These are phyloP conservation scores for Pseudonectria foliicola DNA, from an alignment of 2,329 filamentous ascomycete genomes.

Conservation along the genomic window DNA sequence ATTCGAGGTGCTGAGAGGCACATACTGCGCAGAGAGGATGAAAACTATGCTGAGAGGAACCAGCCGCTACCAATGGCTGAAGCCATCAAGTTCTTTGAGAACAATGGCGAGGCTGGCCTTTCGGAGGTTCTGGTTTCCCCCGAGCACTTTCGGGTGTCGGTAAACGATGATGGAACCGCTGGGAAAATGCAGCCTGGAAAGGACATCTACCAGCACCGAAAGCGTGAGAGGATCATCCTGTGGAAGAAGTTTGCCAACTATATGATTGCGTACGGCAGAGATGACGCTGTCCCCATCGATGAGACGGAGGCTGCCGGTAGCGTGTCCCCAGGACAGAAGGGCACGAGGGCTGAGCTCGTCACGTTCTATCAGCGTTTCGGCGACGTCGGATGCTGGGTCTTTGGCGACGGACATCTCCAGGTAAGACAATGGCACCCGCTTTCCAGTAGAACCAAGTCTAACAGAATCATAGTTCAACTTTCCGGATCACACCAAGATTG, in stretches of 20 bases:
- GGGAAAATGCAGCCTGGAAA: conserved; percentile 56
- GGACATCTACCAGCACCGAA: conserved; percentile 58
- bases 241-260: conserved; percentile 72
- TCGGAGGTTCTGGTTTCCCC: conserved; percentile 57
- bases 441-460: conserved; percentile 10
- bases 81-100: conserved; percentile 66
- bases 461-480: conserved; percentile 64
- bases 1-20: conserved; percentile 66
- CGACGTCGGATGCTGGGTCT: conserved; percentile 75
- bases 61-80: conserved; percentile 59
- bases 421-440: conserved; percentile 29
- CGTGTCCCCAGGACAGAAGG: conserved; percentile 31
- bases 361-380: conserved; percentile 78
- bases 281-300: conserved; percentile 50
- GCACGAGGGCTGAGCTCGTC: conserved; percentile 50
- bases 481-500: conserved; percentile 79
- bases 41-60: conserved; percentile 47
- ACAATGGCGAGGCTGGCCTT: conserved; percentile 58
- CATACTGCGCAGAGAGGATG: conserved; percentile 54
- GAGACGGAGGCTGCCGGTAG: conserved; percentile 35
- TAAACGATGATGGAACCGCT: conserved; percentile 52
- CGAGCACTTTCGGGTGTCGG: conserved; percentile 49
- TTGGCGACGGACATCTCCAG: conserved; percentile 72
- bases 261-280: conserved; percentile 66
- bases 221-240: conserved; percentile 57